phyloP scores from a whole-genome alignment of 352 stramenopile genomes.

The Globisporangium solare region DNA sequence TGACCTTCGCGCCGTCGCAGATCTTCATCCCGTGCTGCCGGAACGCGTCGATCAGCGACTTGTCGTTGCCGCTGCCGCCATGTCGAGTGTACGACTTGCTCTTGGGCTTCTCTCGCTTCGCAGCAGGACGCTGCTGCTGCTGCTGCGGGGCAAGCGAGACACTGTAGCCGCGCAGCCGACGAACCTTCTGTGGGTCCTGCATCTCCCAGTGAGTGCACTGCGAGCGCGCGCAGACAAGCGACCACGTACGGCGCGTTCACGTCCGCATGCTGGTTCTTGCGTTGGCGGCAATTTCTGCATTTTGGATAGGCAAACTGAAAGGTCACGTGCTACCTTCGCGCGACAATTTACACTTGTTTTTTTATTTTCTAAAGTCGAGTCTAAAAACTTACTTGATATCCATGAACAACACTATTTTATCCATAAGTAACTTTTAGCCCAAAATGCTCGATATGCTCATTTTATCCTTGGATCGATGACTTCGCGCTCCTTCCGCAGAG shows the following conservation, averaged over 20 bases:
- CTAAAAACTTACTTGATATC: too few species aligned
- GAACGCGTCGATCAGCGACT: conserved; percentile 59
- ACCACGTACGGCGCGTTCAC: background rate
- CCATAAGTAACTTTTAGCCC: background rate
- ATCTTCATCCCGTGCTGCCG: conserved; percentile 65
- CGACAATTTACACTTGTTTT: background rate
- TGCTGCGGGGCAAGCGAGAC: background rate
- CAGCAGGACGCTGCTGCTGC: background rate
- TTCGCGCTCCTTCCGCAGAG: too few species aligned
- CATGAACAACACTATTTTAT: too few species aligned
- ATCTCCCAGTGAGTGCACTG: background rate
- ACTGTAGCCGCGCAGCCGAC: background rate
- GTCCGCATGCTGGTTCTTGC: background rate
- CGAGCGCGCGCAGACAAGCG: too few species aligned
- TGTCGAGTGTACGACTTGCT: background rate
- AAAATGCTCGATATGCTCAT: background rate
- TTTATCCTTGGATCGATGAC: too few species aligned
- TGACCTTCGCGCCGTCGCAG: conserved; percentile 72
- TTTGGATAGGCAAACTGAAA: background rate
- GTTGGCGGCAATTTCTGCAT: background rate
- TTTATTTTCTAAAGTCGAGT: background rate
- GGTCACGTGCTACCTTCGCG: background rate
- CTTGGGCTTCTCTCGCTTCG: background rate
- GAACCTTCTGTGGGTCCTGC: background rate
- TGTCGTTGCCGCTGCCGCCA: conserved; percentile 10